Evolutionary conservation across 2,329 filamentous ascomycete species (phyloP).

Genomic region (Thielaviopsis populi): DNA sequence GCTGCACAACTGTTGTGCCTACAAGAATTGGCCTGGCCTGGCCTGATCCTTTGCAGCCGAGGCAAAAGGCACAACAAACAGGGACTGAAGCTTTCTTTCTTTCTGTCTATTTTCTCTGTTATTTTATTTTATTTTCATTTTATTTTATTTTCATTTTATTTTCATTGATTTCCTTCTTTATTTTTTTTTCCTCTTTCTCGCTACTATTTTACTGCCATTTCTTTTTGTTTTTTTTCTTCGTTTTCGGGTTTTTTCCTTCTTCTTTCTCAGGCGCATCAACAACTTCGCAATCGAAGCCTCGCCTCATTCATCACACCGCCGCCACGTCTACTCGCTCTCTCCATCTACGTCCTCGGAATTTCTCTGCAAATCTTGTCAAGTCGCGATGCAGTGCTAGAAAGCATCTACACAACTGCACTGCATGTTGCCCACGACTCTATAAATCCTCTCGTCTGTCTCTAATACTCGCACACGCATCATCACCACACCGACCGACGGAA

Average conservation of each 20-base stretch:
- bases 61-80: conserved; percentile 4
- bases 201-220: neutral
- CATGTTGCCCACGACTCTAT: neutral
- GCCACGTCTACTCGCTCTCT: neutral
- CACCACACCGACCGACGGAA: neutral
- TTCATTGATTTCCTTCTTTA: neutral
- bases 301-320: neutral
- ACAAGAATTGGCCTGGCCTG: neutral
- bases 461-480: neutral
- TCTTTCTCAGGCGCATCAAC: neutral
- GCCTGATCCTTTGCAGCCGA: conserved; percentile 3
- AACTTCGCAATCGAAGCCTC: neutral
- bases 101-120: neutral
- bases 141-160: neutral
- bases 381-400: neutral
- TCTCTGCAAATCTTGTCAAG: neutral
- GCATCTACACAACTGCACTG: neutral
- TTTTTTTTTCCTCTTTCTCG: neutral
- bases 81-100: conserved; percentile 5
- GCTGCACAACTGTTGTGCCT: neutral
- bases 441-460: neutral
- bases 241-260: neutral
- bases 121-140: neutral
- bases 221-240: neutral
- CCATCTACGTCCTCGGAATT: neutral